Evolutionary conservation across 148 eudicot species (phyloP).

Genomic region (Chenopodium album): DNA sequence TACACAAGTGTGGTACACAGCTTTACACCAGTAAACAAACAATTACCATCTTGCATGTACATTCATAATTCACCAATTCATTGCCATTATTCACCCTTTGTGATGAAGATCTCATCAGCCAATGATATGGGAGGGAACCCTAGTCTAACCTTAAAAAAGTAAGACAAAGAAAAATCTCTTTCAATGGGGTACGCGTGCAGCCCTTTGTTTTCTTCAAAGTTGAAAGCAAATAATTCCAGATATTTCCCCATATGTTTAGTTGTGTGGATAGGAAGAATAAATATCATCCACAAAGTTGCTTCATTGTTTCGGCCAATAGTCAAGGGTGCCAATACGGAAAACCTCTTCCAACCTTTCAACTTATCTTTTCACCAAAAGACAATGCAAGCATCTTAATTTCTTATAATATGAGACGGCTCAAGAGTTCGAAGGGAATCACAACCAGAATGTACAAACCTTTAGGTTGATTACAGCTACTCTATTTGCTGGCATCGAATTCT

Average conservation of each 20-base stretch:
- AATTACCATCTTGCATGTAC: not conserved
- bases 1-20: not conserved
- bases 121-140: not conserved
- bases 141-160: not conserved
- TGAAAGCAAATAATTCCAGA: not conserved
- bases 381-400: not conserved
- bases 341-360: not conserved
- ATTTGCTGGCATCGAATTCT: slow-evolving; percentile 61
- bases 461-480: slow-evolving; percentile 84
- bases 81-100: not conserved
- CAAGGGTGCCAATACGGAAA: not conserved
- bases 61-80: not conserved
- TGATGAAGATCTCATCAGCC: not conserved
- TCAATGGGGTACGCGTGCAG: not conserved
- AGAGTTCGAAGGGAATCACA: slow-evolving; percentile 2
- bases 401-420: not conserved
- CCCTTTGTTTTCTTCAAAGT: not conserved
- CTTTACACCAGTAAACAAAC: not conserved
- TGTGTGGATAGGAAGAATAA: not conserved
- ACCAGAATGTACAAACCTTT: slow-evolving; percentile 49
- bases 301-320: not conserved
- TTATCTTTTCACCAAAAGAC: not conserved
- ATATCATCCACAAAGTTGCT: not conserved
- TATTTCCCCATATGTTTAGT: not conserved
- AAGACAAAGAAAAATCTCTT: not conserved